phyloP scores from a whole-genome alignment of 495 filamentous ascomycete species.

The Thermothielavioides terrestris region DNA sequence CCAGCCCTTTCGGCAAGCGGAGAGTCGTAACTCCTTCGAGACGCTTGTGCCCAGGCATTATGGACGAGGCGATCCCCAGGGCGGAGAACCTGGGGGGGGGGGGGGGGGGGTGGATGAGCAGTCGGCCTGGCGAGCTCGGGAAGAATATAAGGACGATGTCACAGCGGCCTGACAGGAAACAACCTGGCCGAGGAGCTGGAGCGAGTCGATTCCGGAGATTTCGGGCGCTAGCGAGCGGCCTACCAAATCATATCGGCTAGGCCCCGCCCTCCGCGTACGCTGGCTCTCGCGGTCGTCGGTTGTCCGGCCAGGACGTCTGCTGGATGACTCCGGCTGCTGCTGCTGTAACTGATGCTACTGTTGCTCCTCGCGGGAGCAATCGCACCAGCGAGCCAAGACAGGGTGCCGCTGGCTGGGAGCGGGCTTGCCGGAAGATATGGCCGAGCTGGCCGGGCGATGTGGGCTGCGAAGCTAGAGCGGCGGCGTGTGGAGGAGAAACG shows the following conservation, averaged over 20 bases:
- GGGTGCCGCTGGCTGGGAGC: conserved; percentile 9
- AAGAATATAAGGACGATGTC: conserved; percentile 52
- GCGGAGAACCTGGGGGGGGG: conserved; percentile 48
- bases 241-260: conserved; percentile 20
- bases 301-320: not conserved
- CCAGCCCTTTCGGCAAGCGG: conserved; percentile 52
- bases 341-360: not conserved
- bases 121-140: conserved; percentile 38
- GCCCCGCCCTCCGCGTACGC: conserved; percentile 8
- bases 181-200: conserved; percentile 18
- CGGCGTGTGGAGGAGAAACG: conserved; percentile 8
- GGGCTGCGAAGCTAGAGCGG: conserved; percentile 7
- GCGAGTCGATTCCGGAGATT: conserved; percentile 14
- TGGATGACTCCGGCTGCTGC: not conserved
- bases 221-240: conserved; percentile 7
- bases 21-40: conserved; percentile 53
- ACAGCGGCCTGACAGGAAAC: conserved; percentile 19
- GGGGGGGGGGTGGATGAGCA: conserved; percentile 41
- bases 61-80: conserved; percentile 46
- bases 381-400: conserved; percentile 10
- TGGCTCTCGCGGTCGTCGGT: not conserved
- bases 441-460: conserved; percentile 3
- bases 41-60: conserved; percentile 47
- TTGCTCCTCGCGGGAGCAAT: not conserved
- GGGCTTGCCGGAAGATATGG: not conserved